Base-by-base conservation (phyloP, 2,329 filamentous ascomycete species). In the Cercospora zeae-maydis region DNA sequence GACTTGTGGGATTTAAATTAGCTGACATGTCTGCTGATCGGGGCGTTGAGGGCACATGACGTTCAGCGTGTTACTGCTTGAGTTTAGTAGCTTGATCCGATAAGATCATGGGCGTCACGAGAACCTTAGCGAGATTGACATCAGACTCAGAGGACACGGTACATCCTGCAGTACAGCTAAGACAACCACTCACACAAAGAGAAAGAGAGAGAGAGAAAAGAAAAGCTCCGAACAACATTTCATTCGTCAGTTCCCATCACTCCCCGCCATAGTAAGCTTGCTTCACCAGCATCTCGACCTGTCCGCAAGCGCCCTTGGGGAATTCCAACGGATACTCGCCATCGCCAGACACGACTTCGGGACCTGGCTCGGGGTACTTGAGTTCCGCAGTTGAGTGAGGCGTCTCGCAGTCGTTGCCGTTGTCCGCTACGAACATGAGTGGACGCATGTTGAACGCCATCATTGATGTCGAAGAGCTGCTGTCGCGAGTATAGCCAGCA, bases 291-390 rank as follows among this genome's bases (percentile, higher is more conserved):
- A 64, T 63, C 42, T 62, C 51, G 11, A n/a, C 34, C 24, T 58
- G 64, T 27, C 60, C 24, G 31, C 70, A 72, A 24, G 57, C 53
- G 10, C 71, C 70, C 49, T 57, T 67, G 19, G 79, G 78, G 31
- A 75, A 64, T 61, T 75, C 73, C 27, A 82, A 72, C n/a, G 75
- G 70, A 67, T 81, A 81, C 58, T 73, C 75, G 21, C 77, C 78
- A 69, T 80, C 78, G 8, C 79, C 79, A 16, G 70, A 57, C 3
- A 79, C 74, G 14, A 81, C 75, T 58, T 80, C 76, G 42, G 77
- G 77, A 2, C 79, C 78, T 1, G 78, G 78, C 34, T 77, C 66
- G 4, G 78, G 77, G 68, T 74, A 80, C 64, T 77, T 75, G 11
- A 82, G 70, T 69, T 82, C 80, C 13, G 74, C 75, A 10, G 72